phyloP scores from a whole-genome alignment of 352 stramenopile genomes.

The Globisporangium parvum region DNA sequence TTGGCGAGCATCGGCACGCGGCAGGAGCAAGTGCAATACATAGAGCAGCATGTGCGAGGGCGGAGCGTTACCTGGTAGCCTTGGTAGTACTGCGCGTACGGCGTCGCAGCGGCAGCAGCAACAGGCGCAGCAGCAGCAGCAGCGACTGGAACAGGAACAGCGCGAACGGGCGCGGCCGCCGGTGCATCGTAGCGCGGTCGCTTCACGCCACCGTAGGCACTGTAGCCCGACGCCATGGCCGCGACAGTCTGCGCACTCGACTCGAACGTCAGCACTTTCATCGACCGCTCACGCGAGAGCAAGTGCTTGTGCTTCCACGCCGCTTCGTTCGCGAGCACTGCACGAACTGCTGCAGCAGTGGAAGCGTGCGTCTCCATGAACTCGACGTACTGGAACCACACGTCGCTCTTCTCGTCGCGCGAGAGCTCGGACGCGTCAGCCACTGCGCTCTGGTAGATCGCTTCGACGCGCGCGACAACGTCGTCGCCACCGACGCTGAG shows the following conservation, averaged over 20 bases:
- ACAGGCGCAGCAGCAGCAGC: constrained; percentile 19
- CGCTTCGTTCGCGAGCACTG: constrained; percentile 42
- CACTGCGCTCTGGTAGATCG: constrained; percentile 43
- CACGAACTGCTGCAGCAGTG: constrained; percentile 39
- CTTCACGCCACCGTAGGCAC: constrained; percentile 40
- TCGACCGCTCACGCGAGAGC: constrained; percentile 38
- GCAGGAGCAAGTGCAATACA: not conserved
- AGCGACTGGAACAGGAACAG: constrained; percentile 9
- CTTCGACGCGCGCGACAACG: constrained; percentile 31
- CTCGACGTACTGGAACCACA: constrained; percentile 77
- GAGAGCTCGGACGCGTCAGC: constrained; percentile 42
- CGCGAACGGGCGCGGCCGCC: constrained; percentile 12
- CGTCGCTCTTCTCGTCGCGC: constrained; percentile 71
- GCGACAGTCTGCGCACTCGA: constrained; percentile 7
- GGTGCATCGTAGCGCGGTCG: constrained; percentile 39
- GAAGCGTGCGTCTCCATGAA: constrained; percentile 58
- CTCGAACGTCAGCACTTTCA: constrained; percentile 56
- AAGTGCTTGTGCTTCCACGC: constrained; percentile 65
- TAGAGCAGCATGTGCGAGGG: constrained; percentile 17
- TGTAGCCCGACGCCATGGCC: constrained; percentile 21
- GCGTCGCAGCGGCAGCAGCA: constrained; percentile 3
- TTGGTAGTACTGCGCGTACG: constrained; percentile 65
- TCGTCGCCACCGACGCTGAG: constrained; percentile 24
- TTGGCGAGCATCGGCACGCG: constrained; percentile 1
- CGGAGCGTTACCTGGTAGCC: constrained; percentile 62